A percentile compares a stretch with the other conserved stretches of the same genome.
Evolutionary conservation across 768 basidiomycete species (phyloP).

Genomic region (Rhodosporidiobolus sp.): DNA sequence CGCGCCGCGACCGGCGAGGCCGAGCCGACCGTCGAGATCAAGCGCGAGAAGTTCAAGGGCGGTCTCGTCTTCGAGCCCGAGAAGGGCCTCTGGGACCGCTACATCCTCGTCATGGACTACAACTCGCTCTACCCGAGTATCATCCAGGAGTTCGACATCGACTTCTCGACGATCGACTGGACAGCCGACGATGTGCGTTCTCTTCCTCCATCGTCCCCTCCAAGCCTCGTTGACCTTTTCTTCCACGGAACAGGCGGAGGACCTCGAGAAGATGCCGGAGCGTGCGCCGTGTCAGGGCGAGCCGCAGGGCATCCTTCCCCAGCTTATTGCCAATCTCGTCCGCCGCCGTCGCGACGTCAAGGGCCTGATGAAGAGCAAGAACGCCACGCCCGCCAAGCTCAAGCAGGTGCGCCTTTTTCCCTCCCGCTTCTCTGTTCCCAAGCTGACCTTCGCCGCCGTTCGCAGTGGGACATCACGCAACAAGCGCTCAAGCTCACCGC

Average conservation of each 20-base stretch:
- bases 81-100: conserved; percentile 92
- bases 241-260: conserved; percentile 52
- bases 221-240: background rate
- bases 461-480: conserved; percentile 92
- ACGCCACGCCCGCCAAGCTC: conserved; percentile 65
- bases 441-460: background rate
- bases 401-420: conserved; percentile 66
- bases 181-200: conserved; percentile 42
- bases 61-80: conserved; percentile 97
- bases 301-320: conserved; percentile 84
- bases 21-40: conserved; percentile 29
- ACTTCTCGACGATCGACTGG: conserved; percentile 90
- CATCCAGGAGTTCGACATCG: conserved; percentile 99
- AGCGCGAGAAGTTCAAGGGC: conserved; percentile 89
- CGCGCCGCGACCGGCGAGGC: conserved; percentile 58
- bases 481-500: conserved; percentile 95
- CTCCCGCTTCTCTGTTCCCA: conserved; percentile 5
- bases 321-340: conserved; percentile 95
- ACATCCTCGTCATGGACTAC: conserved; percentile 99
- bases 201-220: background rate
- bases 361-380: conserved; percentile 82
- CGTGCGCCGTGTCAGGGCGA: conserved; percentile 65
- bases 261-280: conserved; percentile 84
- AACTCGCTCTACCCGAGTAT: conserved; percentile 98
- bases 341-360: conserved; percentile 86